phyloP scores from a whole-genome alignment of 2,329 filamentous ascomycete species.

The Alternaria panax region DNA sequence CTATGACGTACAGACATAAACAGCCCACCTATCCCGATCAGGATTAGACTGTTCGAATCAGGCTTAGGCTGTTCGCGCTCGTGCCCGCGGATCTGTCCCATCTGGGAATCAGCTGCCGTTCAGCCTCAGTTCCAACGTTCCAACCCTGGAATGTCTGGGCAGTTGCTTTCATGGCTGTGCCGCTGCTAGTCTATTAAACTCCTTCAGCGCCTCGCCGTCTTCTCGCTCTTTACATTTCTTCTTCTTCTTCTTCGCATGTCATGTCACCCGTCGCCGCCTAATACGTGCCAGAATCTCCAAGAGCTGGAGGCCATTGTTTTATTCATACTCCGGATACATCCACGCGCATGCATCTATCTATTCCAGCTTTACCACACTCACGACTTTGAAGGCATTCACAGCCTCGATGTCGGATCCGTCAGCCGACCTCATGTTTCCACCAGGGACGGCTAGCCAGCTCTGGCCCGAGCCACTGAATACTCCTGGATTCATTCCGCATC shows the following conservation, averaged over 20 bases:
- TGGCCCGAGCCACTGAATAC: constrained; percentile 37
- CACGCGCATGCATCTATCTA: neutral
- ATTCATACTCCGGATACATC: neutral
- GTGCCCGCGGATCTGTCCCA: neutral
- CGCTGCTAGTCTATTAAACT: neutral
- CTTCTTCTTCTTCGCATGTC: neutral
- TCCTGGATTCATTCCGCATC: constrained; percentile 33
- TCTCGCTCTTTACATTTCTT: neutral
- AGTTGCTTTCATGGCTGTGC: neutral
- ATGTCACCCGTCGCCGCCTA: neutral
- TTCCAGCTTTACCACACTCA: neutral
- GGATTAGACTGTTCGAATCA: constrained; percentile 6
- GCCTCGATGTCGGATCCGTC: neutral
- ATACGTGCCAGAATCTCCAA: neutral
- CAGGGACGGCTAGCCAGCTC: constrained; percentile 1
- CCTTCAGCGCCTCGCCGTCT: neutral
- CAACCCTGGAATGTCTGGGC: neutral
- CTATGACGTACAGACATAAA: constrained; percentile 27
- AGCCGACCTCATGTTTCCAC: neutral
- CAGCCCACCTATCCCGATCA: constrained; percentile 7
- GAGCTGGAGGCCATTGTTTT: neutral
- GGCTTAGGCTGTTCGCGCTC: constrained; percentile 7
- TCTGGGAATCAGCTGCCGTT: neutral
- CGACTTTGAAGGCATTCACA: neutral
- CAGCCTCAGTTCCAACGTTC: neutral